Percentiles rank a stretch among this genome's conserved stretches.
Evolutionary conservation across 148 eudicot genomes (phyloP).

Genomic region (Euryodendron excelsum): DNA sequence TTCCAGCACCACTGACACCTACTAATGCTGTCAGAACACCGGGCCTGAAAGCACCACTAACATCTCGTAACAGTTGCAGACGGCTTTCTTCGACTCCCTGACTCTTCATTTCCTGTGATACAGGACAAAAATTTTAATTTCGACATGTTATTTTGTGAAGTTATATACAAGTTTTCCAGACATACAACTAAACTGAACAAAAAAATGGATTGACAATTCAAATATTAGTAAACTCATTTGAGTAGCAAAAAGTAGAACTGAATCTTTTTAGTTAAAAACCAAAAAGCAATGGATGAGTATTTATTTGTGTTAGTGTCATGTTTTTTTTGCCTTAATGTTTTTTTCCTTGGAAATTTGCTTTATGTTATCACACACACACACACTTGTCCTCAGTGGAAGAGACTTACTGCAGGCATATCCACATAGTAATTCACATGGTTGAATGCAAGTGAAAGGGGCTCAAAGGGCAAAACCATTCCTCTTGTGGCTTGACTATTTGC

Average conservation of each 20-base stretch:
- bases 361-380: no score
- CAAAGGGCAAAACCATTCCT: constrained; percentile 40
- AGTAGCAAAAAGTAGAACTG: neutral
- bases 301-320: no score
- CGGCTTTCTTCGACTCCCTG: constrained; percentile 26
- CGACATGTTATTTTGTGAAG: neutral
- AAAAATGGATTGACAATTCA: no score
- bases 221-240: neutral
- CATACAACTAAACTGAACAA: no score
- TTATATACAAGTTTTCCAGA: no score
- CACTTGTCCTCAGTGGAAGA: neutral
- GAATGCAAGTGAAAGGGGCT: constrained; percentile 37
- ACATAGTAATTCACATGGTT: constrained; percentile 40
- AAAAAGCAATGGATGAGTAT: no score
- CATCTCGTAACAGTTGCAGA: constrained; percentile 31
- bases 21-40: constrained; percentile 36
- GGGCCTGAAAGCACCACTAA: constrained; percentile 38
- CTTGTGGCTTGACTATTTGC: constrained; percentile 16
- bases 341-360: no score
- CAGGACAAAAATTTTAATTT: neutral
- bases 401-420: constrained; percentile 36
- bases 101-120: constrained; percentile 35
- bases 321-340: no score
- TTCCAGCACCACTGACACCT: constrained; percentile 46
- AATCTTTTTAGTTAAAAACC: no score